phyloP scores from a whole-genome alignment of 208 protist genomes.

The Borovskyia barvae region DNA sequence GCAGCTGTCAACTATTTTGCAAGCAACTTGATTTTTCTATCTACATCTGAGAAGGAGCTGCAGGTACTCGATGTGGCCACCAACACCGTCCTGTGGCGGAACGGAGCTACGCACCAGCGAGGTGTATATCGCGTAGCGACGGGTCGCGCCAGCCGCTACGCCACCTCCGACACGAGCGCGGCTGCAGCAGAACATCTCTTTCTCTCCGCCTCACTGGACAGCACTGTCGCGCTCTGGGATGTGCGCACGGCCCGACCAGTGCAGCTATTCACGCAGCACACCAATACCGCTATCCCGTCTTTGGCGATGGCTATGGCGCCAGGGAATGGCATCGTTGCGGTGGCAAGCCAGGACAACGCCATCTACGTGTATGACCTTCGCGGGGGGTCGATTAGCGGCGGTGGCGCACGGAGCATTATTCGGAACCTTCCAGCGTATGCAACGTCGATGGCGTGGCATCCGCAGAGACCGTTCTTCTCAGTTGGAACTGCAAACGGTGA shows the following conservation, averaged over 20 bases:
- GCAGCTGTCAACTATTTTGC: constrained; percentile 76
- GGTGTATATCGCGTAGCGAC: constrained; percentile 65
- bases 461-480: constrained; percentile 53
- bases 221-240: constrained; percentile 73
- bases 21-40: constrained; percentile 63
- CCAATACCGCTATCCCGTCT: constrained; percentile 51
- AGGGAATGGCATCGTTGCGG: constrained; percentile 46
- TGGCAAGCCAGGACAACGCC: constrained; percentile 68
- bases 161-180: neutral
- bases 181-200: constrained; percentile 64
- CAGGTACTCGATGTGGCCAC: constrained; percentile 61
- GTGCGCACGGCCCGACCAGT: constrained; percentile 40
- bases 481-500: constrained; percentile 37
- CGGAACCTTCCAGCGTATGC: constrained; percentile 29
- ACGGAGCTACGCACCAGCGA: constrained; percentile 56
- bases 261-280: constrained; percentile 72
- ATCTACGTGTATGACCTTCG: constrained; percentile 78
- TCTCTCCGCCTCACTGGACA: constrained; percentile 68
- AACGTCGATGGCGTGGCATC: constrained; percentile 70
- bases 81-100: constrained; percentile 30
- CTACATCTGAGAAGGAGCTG: constrained; percentile 69
- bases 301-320: constrained; percentile 66
- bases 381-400: constrained; percentile 21
- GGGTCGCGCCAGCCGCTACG: constrained; percentile 52
- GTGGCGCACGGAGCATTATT: constrained; percentile 39